These are phyloP conservation scores for Geotrichum bryndzae DNA, from an alignment of 1,139 yeast genomes.

Conservation along the genomic window DNA sequence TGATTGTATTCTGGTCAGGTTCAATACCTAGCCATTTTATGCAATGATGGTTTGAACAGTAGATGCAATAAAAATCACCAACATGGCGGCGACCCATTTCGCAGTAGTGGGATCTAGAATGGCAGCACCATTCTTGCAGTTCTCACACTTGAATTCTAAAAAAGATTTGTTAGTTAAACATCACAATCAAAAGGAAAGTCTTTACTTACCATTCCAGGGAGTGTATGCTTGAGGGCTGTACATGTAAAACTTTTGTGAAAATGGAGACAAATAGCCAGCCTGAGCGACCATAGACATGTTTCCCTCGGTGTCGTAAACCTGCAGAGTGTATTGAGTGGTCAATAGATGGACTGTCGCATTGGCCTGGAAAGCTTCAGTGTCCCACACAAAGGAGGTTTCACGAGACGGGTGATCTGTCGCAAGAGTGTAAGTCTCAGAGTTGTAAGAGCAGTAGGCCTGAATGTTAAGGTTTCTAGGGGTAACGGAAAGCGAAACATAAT, in stretches of 20 bases:
- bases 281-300: conserved; percentile 28
- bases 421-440: conserved; percentile 36
- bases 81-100: conserved; percentile 23
- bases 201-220: conserved; percentile 27
- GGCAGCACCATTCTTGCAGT: conserved; percentile 19
- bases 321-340: conserved; percentile 36
- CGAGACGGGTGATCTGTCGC: conserved; percentile 33
- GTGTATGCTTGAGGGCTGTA: conserved; percentile 36
- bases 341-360: conserved; percentile 30
- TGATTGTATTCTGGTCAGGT: not conserved
- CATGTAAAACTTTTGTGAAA: conserved; percentile 32
- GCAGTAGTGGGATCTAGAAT: conserved; percentile 19
- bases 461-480: conserved; percentile 37
- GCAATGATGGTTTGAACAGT: conserved; percentile 16
- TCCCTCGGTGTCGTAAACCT: conserved; percentile 34
- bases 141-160: conserved; percentile 23
- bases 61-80: conserved; percentile 17
- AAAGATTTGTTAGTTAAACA: not conserved
- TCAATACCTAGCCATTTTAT: not conserved
- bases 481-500: conserved; percentile 34
- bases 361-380: conserved; percentile 33
- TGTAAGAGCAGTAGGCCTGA: conserved; percentile 36
- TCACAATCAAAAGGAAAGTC: not conserved
- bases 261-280: conserved; percentile 36
- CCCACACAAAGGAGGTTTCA: conserved; percentile 36